Conservation (phyloP, 2,329 filamentous ascomycete genomes). For the Fusarium lateritium region DNA sequence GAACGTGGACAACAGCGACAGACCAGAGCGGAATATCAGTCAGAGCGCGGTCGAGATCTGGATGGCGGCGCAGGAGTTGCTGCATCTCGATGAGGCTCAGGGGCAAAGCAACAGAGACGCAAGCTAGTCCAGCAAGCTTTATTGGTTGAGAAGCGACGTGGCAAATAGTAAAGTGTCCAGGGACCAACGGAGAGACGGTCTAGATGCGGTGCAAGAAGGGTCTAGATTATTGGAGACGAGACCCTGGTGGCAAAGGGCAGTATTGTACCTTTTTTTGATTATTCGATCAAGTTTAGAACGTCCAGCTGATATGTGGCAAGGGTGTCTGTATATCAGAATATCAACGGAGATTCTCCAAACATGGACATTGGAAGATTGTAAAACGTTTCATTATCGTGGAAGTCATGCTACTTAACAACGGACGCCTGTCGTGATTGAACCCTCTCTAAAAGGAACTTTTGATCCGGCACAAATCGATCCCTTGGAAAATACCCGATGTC, state of each 20-base stretch:
- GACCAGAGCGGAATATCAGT: slow-evolving; percentile 28
- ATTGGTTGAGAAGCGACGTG: slow-evolving; percentile 2
- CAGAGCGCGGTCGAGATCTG: slow-evolving; percentile 50
- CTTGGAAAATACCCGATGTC: neutral
- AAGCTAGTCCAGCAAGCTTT: neutral
- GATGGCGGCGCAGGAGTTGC: slow-evolving; percentile 52
- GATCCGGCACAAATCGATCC: neutral
- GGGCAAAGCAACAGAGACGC: neutral
- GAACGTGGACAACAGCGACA: neutral
- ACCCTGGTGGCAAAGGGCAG: slow-evolving; percentile 17
- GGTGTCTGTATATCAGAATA: slow-evolving; percentile 30
- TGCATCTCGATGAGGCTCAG: slow-evolving; percentile 45
- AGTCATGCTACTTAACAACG: neutral
- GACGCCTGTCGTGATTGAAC: neutral
- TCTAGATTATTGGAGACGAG: slow-evolving; percentile 2
- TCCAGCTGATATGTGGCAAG: slow-evolving; percentile 18
- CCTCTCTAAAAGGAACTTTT: neutral
- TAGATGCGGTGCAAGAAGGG: slow-evolving; percentile 3
- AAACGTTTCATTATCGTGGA: neutral
- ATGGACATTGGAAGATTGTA: neutral
- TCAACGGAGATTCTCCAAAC: neutral
- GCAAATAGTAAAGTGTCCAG: slow-evolving; percentile 11
- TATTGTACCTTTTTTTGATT: slow-evolving; percentile 17
- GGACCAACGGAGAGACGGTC: neutral
- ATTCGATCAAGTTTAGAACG: slow-evolving; percentile 18